Evolutionary conservation across 768 basidiomycete genomes (phyloP).

Genomic region (Trametes cubensis): DNA sequence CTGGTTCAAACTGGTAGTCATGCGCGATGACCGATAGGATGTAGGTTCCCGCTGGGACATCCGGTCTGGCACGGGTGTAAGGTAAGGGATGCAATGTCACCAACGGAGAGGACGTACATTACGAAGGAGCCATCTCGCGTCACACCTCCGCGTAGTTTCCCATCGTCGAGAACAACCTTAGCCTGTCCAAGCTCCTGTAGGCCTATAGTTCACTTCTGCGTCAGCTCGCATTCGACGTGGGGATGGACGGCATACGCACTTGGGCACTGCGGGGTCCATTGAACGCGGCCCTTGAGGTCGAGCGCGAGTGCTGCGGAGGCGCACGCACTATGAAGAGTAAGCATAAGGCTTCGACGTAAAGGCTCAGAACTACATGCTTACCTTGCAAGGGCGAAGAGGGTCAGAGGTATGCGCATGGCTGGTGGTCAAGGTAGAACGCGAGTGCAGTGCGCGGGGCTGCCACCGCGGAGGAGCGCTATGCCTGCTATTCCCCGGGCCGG

Average conservation of each 20-base stretch:
- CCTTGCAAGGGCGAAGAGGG: conserved; percentile 25
- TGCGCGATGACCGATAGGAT: conserved; percentile 68
- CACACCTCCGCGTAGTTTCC: conserved; percentile 54
- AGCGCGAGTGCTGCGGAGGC: conserved; percentile 41
- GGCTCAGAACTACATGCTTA: background rate
- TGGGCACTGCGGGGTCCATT: conserved; percentile 73
- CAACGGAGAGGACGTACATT: conserved; percentile 52
- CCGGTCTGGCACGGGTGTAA: conserved; percentile 48
- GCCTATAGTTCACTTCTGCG: conserved; percentile 19
- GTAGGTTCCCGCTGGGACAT: conserved; percentile 70
- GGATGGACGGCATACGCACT: conserved; percentile 39
- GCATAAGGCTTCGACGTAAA: background rate
- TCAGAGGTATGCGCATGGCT: conserved; percentile 25
- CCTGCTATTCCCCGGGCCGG: conserved; percentile 6
- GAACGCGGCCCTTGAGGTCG: conserved; percentile 63
- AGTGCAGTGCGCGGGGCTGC: background rate
- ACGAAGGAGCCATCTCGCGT: conserved; percentile 61
- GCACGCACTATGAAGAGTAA: conserved; percentile 23
- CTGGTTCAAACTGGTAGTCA: conserved; percentile 73
- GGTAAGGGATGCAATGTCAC: background rate
- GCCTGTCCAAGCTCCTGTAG: conserved; percentile 52
- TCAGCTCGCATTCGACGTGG: background rate
- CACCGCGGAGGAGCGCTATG: background rate
- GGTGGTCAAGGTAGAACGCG: conserved; percentile 12
- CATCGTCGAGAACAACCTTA: conserved; percentile 63